phyloP scores from a whole-genome alignment of 2,329 filamentous ascomycete genomes.

The Exophiala xenobiotica region DNA sequence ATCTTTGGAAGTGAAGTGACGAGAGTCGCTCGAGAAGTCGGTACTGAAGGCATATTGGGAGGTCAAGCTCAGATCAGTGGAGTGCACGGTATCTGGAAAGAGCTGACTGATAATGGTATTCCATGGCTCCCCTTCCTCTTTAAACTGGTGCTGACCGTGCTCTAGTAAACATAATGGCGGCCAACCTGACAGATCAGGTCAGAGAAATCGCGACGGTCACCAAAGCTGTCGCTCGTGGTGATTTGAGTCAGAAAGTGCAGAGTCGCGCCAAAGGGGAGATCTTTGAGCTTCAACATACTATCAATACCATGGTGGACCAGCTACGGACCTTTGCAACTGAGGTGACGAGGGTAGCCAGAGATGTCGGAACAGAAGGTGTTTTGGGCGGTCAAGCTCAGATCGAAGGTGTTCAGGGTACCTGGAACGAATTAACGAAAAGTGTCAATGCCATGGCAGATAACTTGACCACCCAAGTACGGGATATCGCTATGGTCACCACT shows the following conservation, averaged over 20 bases:
- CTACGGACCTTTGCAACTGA: slow-evolving; percentile 79
- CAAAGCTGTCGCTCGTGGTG: slow-evolving; percentile 77
- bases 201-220: slow-evolving; percentile 83
- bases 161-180: slow-evolving; percentile 77
- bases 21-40: slow-evolving; percentile 89
- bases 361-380: slow-evolving; percentile 81
- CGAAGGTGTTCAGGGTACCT: slow-evolving; percentile 81
- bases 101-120: slow-evolving; percentile 80
- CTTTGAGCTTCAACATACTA: slow-evolving; percentile 77
- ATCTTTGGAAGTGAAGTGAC: slow-evolving; percentile 97
- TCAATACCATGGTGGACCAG: slow-evolving; percentile 88
- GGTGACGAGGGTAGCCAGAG: slow-evolving; percentile 77
- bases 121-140: background rate
- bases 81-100: slow-evolving; percentile 96
- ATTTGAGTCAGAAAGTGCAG: slow-evolving; percentile 81
- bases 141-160: slow-evolving; percentile 15
- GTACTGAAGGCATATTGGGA: slow-evolving; percentile 89
- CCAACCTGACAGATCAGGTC: slow-evolving; percentile 79
- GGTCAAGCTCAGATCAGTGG: slow-evolving; percentile 92
- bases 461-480: slow-evolving; percentile 83
- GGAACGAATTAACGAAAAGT: slow-evolving; percentile 82
- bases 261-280: slow-evolving; percentile 79
- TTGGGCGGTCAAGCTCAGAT: slow-evolving; percentile 80
- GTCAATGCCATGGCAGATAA: slow-evolving; percentile 89
- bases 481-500: slow-evolving; percentile 79